Percentiles rank a stretch among this genome's conserved stretches.
Evolutionary conservation across 768 basidiomycete species (phyloP).

Genomic region (Leccinellum luteum): DNA sequence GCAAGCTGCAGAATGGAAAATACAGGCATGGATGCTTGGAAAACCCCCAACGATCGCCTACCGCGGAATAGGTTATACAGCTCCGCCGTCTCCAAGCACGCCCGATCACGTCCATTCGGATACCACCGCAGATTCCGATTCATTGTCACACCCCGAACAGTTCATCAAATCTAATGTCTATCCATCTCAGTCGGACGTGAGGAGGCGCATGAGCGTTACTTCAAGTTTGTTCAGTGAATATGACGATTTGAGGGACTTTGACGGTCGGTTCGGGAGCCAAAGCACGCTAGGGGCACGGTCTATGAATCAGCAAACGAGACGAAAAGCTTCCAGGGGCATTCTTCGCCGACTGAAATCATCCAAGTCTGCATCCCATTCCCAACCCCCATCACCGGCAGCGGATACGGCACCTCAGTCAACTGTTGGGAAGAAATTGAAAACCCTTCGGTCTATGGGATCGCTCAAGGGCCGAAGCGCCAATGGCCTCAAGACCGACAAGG

Average conservation of each 20-base stretch:
- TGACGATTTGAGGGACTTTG: constrained; percentile 83
- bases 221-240: constrained; percentile 81
- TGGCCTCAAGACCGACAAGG: constrained; percentile 31
- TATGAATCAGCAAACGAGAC: constrained; percentile 37
- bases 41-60: constrained; percentile 86
- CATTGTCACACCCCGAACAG: constrained; percentile 21
- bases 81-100: constrained; percentile 36
- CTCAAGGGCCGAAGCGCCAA: constrained; percentile 51
- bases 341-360: constrained; percentile 55
- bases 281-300: constrained; percentile 63
- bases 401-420: constrained; percentile 34
- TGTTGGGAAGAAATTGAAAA: constrained; percentile 60
- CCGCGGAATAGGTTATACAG: constrained; percentile 83
- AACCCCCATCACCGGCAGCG: constrained; percentile 43
- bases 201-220: constrained; percentile 66
- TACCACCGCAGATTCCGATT: constrained; percentile 14
- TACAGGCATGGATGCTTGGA: constrained; percentile 96
- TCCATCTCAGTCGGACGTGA: constrained; percentile 35
- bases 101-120: constrained; percentile 22
- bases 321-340: constrained; percentile 68
- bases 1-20: constrained; percentile 95
- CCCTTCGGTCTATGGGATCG: constrained; percentile 78
- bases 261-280: constrained; percentile 79
- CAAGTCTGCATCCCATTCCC: constrained; percentile 42
- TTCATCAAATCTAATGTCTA: constrained; percentile 24